These are phyloP conservation scores for Alternaria sp. DNA, from an alignment of 2,329 filamentous ascomycete genomes.

Conservation along the genomic window DNA sequence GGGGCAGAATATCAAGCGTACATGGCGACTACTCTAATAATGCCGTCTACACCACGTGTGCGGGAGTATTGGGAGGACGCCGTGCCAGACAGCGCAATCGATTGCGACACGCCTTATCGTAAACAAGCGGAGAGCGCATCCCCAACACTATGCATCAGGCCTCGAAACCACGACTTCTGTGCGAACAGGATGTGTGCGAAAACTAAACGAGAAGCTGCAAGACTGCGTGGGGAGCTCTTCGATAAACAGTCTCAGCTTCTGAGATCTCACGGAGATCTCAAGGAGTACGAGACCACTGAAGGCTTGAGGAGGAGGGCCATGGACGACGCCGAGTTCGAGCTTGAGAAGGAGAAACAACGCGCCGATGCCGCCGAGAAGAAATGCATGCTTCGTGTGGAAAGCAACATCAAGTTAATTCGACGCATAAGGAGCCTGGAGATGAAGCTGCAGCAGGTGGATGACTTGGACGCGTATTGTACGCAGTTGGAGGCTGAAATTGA, in stretches of 20 bases:
- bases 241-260: slow-evolving; percentile 9
- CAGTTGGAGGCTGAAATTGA: slow-evolving; percentile 2
- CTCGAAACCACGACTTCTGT: neutral
- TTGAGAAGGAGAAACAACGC: slow-evolving; percentile 4
- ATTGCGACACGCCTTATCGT: neutral
- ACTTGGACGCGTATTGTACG: slow-evolving; percentile 9
- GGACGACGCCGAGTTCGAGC: neutral
- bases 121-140: neutral
- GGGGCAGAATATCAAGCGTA: neutral
- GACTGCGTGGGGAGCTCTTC: neutral
- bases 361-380: slow-evolving; percentile 8
- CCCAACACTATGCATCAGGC: neutral
- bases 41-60: neutral
- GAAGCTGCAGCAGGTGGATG: neutral
- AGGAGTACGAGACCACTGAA: slow-evolving; percentile 6
- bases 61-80: neutral
- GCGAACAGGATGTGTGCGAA: neutral
- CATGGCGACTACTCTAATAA: neutral
- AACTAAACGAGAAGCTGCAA: slow-evolving; percentile 6
- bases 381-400: neutral
- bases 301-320: neutral
- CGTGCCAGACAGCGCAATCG: neutral
- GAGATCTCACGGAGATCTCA: neutral
- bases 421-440: slow-evolving; percentile 4
- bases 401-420: neutral